Base-by-base conservation (phyloP, 345 rosid genomes). In the Noccaea caerulescens region DNA sequence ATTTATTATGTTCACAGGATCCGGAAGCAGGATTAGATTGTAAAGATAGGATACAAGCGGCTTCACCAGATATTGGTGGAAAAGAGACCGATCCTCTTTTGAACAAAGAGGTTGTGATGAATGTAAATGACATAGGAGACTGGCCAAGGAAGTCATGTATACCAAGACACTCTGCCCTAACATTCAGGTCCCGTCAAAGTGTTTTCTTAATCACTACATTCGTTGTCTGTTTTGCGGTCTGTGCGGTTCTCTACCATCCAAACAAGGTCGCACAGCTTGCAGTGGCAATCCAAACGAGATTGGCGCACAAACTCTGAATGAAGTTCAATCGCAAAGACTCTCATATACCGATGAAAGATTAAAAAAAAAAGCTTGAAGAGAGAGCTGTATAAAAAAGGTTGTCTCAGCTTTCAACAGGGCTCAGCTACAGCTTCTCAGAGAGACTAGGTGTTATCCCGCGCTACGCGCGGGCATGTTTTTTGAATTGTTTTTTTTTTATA, bases 191-290 rank as follows among this genome's bases (percentile, higher is more conserved):
- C 47, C 87, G 83, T n/a, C 83, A 89, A 6, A 18, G 88, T 5
- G 12, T 84, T 8, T 55, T 82, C 12, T 18, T 84, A 63, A 63
- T 87, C 2, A 76, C 86, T 20, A 46, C 81, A 7, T 63, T 81
- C 4, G 86, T 82, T 0, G 72, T 94, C 16, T 94, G 99, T 78
- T 79, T 87, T 25, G 96, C 85, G 52, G 72, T 82, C 70, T 91
- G 97, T 71, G 85, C 85, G 5, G 79, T 87, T 18, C 58, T 88
- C 34, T 75, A 89, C 67, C 99, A 94, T 77, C 96, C 99, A 25
- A 77, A 72, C 52, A 83, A 80, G 79, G 86, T 89, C 41, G 81
- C 87, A 64, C 84, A 84, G 64, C 69, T 94, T 73, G 89, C 96
- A 30, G 85, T 87, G 67, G 79, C 93, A 13, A 73, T 89, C 63